These are phyloP conservation scores for Penicillium simplicissimum DNA, from an alignment of 495 filamentous ascomycete genomes.

Conservation along the genomic window DNA sequence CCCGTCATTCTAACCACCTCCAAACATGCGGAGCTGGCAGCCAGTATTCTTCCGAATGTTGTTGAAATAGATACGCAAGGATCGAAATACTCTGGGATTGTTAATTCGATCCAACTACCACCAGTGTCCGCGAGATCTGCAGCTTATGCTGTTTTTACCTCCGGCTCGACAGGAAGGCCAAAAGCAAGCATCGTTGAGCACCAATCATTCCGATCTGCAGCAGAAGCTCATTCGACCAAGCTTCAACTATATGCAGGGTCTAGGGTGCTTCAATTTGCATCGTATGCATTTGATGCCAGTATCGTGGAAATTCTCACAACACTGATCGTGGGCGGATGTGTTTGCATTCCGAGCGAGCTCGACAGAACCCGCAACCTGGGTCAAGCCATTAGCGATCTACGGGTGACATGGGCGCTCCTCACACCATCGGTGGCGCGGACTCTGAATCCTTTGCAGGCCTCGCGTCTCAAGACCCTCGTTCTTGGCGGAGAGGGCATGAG, in stretches of 20 bases:
- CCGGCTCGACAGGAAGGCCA: constrained; percentile 64
- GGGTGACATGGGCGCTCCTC: constrained; percentile 17
- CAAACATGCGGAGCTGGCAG: neutral
- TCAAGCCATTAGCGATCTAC: constrained; percentile 23
- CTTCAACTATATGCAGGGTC: constrained; percentile 23
- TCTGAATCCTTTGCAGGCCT: no score
- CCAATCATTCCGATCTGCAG: constrained; percentile 9
- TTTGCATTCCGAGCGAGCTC: constrained; percentile 40
- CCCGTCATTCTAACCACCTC: neutral
- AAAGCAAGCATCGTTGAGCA: constrained; percentile 63
- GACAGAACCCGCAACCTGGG: constrained; percentile 23
- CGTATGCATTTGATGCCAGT: constrained; percentile 38
- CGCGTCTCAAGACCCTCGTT: no score
- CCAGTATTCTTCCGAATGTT: no score
- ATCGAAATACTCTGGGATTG: neutral
- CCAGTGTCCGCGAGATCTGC: neutral
- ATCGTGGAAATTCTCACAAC: constrained; percentile 61
- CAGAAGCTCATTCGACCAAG: constrained; percentile 12
- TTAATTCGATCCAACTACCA: neutral
- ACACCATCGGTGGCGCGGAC: constrained; percentile 25
- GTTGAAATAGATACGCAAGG: neutral
- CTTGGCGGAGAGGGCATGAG: no score
- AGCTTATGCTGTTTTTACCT: constrained; percentile 35
- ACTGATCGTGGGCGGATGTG: constrained; percentile 53
- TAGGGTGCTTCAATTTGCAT: constrained; percentile 32